Conservation (phyloP, 805 yeast species). For the Ascoidea rubescens region DNA sequence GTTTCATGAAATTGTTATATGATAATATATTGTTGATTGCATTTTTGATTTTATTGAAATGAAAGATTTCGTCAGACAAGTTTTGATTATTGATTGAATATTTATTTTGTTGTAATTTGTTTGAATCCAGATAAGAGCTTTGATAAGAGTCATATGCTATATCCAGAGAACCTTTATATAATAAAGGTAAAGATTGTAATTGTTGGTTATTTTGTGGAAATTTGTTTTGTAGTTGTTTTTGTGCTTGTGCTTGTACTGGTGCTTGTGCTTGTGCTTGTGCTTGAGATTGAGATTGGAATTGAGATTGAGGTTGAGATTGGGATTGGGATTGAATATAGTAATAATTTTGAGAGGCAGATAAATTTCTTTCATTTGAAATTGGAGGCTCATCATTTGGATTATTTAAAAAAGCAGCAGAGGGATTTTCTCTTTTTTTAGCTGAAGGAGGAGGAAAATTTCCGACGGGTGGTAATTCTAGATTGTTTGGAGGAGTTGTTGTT, state of each 20-base stretch:
- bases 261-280: neutral
- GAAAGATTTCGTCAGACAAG: conserved; percentile 72
- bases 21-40: conserved; percentile 77
- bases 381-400: neutral
- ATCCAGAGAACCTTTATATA: neutral
- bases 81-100: conserved; percentile 15
- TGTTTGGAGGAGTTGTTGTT: neutral
- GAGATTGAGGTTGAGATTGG: neutral
- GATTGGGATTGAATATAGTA: neutral
- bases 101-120: neutral
- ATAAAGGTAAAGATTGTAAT: neutral
- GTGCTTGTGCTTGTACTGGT: conserved; percentile 1
- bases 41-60: conserved; percentile 78
- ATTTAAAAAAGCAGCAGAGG: neutral
- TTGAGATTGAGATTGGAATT: conserved; percentile 2
- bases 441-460: conserved; percentile 19
- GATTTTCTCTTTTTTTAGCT: conserved; percentile 14
- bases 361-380: neutral
- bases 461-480: conserved; percentile 45
- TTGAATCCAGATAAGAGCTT: neutral
- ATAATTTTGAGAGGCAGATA: neutral
- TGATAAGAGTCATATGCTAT: neutral
- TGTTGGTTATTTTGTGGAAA: neutral
- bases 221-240: neutral
- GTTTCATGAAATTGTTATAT: conserved; percentile 82